Conservation (phyloP, 768 basidiomycete genomes). For the Rhodosporidiobolus odoratus region DNA sequence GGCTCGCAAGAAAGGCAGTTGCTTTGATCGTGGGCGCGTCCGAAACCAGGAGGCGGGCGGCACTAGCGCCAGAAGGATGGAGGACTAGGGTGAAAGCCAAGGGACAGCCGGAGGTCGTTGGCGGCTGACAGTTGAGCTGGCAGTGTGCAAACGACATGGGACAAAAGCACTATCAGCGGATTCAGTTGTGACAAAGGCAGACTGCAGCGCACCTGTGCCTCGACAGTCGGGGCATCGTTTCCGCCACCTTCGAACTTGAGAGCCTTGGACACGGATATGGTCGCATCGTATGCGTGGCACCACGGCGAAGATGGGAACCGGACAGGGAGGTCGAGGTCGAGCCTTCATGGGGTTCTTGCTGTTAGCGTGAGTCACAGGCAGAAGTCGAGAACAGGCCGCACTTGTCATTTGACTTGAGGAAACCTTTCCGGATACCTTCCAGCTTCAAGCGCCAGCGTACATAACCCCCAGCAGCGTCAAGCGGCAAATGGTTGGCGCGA, state of each 20-base stretch:
- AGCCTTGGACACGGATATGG: background rate
- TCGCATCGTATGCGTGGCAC: too few species aligned
- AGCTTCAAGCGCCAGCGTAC: constrained; percentile 7
- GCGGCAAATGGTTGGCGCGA: too few species aligned
- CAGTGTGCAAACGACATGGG: too few species aligned
- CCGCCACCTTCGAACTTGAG: constrained; percentile 16
- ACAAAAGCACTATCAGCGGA: background rate
- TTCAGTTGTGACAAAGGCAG: too few species aligned
- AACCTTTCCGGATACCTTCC: constrained; percentile 8
- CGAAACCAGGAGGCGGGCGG: background rate
- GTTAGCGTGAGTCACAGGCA: background rate
- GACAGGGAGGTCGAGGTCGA: constrained; percentile 8
- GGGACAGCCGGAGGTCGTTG: background rate
- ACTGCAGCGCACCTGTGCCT: background rate
- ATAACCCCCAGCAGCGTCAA: too few species aligned
- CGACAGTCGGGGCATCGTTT: background rate
- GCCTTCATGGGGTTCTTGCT: background rate
- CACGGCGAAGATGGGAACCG: background rate
- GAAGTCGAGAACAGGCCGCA: background rate
- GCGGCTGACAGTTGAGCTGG: background rate
- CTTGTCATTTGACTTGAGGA: constrained; percentile 15
- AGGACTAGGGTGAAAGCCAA: constrained; percentile 19
- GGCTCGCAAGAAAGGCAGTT: constrained; percentile 1
- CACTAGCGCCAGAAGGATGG: background rate
- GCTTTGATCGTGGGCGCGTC: background rate